Percentiles rank a stretch among this genome's conserved stretches.
Conservation (phyloP, 2,329 filamentous ascomycete species). For the Phoma herbarum region DNA sequence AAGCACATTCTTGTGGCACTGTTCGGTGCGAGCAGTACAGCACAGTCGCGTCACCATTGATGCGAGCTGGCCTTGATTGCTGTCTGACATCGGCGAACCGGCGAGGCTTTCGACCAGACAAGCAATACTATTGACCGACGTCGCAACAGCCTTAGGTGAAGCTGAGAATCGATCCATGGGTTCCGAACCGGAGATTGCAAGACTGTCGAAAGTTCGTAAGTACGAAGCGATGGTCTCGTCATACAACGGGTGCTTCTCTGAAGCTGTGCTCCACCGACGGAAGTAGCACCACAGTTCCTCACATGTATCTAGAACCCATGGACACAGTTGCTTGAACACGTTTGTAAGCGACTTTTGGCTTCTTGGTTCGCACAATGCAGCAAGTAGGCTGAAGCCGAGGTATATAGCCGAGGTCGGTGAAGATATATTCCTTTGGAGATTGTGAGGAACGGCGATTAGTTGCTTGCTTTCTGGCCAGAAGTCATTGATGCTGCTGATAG, state of each 20-base stretch:
- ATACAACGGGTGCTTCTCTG: constrained; percentile 23
- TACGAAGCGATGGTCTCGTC: constrained; percentile 35
- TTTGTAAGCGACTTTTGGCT: neutral
- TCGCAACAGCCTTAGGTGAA: constrained; percentile 35
- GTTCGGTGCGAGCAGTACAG: neutral
- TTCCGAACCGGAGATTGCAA: constrained; percentile 18
- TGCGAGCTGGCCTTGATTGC: constrained; percentile 39
- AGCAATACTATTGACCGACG: constrained; percentile 30
- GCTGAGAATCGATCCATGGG: constrained; percentile 15
- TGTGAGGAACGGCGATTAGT: constrained; percentile 53
- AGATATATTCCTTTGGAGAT: constrained; percentile 46
- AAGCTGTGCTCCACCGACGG: constrained; percentile 29
- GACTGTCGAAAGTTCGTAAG: constrained; percentile 34
- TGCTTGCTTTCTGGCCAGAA: constrained; percentile 52
- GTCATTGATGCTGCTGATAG: constrained; percentile 49
- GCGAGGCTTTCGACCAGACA: constrained; percentile 32
- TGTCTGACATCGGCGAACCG: constrained; percentile 24
- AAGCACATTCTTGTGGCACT: neutral
- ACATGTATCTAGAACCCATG: constrained; percentile 41
- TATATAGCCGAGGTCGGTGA: constrained; percentile 38
- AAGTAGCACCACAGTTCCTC: constrained; percentile 38
- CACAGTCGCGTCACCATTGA: constrained; percentile 34
- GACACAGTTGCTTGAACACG: constrained; percentile 29
- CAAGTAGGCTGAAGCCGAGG: constrained; percentile 39
- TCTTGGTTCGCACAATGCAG: constrained; percentile 22